A percentile compares a stretch with the other conserved stretches of the same genome.
phyloP scores from a whole-genome alignment of 1,284 basidiomycete genomes.

The Mycosarcoma maydis region DNA sequence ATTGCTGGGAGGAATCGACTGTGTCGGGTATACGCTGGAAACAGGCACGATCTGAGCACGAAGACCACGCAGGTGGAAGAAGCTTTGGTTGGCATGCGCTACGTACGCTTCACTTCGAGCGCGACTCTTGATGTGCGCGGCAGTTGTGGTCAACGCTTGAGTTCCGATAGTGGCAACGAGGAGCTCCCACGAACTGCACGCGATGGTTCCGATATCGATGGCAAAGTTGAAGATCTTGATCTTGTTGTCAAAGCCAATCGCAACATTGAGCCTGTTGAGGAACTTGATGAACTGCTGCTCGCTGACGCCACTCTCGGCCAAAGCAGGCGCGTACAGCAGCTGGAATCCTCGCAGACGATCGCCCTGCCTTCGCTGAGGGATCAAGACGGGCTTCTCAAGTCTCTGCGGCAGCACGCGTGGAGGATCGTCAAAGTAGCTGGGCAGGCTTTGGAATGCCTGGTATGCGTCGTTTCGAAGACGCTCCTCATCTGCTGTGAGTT shows the following conservation, averaged over 20 bases:
- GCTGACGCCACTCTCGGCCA: constrained; percentile 5
- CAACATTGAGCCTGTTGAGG: constrained; percentile 19
- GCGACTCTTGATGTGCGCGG: constrained; percentile 13
- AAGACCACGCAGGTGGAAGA: constrained; percentile 18
- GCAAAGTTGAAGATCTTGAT: constrained; percentile 32
- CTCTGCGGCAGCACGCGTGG: constrained; percentile 5
- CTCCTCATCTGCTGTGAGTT: not conserved
- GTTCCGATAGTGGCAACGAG: constrained; percentile 15
- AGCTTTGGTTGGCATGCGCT: constrained; percentile 11
- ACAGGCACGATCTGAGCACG: constrained; percentile 9
- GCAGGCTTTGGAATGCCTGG: not conserved
- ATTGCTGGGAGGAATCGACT: not conserved
- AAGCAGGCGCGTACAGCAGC: constrained; percentile 17
- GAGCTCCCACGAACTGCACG: constrained; percentile 19
- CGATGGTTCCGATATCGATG: constrained; percentile 18
- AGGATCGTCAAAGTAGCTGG: constrained; percentile 6
- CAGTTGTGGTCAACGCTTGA: constrained; percentile 16
- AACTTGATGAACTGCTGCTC: constrained; percentile 17
- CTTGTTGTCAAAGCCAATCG: constrained; percentile 26
- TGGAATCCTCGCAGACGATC: constrained; percentile 26
- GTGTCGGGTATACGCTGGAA: not conserved
- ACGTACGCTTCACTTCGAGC: constrained; percentile 17
- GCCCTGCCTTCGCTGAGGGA: constrained; percentile 19
- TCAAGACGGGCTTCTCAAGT: constrained; percentile 16
- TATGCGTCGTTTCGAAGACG: not conserved